Evolutionary conservation across 352 stramenopile species (phyloP).

Genomic region (Phytophthora tentaculata): DNA sequence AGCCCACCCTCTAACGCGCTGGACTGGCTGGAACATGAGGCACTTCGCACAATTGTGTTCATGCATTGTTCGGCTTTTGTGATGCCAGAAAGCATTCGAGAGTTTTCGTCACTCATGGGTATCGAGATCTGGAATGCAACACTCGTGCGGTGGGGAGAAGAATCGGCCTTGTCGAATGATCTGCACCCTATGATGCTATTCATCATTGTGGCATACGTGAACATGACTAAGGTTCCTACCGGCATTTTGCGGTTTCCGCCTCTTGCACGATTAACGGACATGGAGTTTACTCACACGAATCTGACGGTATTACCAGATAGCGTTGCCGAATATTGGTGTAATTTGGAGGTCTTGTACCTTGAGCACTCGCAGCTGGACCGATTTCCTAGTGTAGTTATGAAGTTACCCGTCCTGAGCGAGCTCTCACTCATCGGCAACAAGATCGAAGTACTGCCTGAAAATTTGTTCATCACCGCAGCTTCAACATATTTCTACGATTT

Average conservation of each 20-base stretch:
- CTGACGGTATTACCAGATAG: background rate
- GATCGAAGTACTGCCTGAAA: slow-evolving; percentile 27
- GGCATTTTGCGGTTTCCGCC: background rate
- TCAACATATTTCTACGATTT: slow-evolving; percentile 33
- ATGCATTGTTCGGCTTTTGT: slow-evolving; percentile 1
- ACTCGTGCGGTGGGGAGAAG: slow-evolving; percentile 1
- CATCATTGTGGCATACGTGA: background rate
- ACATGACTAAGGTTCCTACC: background rate
- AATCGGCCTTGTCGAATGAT: background rate
- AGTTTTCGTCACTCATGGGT: background rate
- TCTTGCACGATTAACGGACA: background rate
- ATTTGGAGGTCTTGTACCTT: slow-evolving; percentile 27
- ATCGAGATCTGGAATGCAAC: slow-evolving; percentile 5
- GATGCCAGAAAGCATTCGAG: background rate
- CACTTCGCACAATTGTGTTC: background rate
- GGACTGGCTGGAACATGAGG: background rate
- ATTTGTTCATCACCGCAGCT: slow-evolving; percentile 14
- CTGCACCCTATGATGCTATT: slow-evolving; percentile 9
- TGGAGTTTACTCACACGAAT: slow-evolving; percentile 4
- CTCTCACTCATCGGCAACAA: slow-evolving; percentile 46
- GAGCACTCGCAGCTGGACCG: slow-evolving; percentile 36
- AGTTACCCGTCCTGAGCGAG: slow-evolving; percentile 27
- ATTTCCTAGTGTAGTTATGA: slow-evolving; percentile 34
- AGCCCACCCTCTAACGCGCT: background rate
- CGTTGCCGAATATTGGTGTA: slow-evolving; percentile 1